phyloP scores from a whole-genome alignment of 164 flowering plant species.

The Amborella trichopoda region DNA sequence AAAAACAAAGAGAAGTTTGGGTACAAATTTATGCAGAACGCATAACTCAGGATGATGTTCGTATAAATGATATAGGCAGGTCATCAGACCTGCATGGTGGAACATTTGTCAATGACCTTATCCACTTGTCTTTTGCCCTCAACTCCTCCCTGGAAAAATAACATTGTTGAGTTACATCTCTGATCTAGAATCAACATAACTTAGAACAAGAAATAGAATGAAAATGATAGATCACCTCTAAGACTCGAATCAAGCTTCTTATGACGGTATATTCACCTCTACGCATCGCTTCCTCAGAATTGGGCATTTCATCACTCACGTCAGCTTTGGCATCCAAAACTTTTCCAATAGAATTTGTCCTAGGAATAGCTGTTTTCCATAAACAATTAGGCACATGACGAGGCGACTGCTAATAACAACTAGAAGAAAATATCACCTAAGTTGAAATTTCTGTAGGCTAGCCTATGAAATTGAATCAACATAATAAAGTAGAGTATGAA shows the following conservation, averaged over 20 bases:
- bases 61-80: too few relatives aligned
- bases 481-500: too few relatives aligned
- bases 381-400: too few relatives aligned
- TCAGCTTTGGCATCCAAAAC: slow-evolving; percentile 42
- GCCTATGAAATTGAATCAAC: too few relatives aligned
- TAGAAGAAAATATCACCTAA: too few relatives aligned
- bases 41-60: too few relatives aligned
- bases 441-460: too few relatives aligned
- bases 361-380: slow-evolving; percentile 54
- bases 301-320: slow-evolving; percentile 48
- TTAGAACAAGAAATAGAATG: too few relatives aligned
- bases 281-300: slow-evolving; percentile 82
- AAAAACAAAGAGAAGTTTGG: too few relatives aligned
- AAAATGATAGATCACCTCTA: slow-evolving; percentile 12
- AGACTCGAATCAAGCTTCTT: slow-evolving; percentile 82
- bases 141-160: slow-evolving; percentile 71
- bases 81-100: slow-evolving; percentile 99
- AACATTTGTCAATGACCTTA: slow-evolving; percentile 89
- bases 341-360: slow-evolving; percentile 69
- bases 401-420: too few relatives aligned
- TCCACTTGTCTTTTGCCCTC: slow-evolving; percentile 97
- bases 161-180: neutral
- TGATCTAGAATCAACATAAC: too few relatives aligned
- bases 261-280: slow-evolving; percentile 93
- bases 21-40: too few relatives aligned